phyloP scores from a whole-genome alignment of 148 eudicot species.

The Hydrangea macrophylla region DNA sequence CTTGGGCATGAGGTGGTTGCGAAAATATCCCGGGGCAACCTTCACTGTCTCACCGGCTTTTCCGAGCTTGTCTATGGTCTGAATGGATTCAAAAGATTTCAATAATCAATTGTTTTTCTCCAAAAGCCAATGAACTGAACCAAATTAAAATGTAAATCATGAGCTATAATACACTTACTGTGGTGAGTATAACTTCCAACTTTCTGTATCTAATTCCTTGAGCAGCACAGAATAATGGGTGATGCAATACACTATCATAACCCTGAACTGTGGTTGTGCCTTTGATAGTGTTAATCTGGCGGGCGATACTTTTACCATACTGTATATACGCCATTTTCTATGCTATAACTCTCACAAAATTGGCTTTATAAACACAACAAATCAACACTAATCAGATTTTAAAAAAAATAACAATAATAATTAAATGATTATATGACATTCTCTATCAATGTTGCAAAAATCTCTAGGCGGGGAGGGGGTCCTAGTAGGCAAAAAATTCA shows the following conservation, averaged over 20 bases:
- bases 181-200: conserved; percentile 83
- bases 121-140: conserved; percentile 1
- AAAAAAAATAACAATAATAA: background rate
- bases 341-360: background rate
- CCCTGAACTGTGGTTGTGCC: conserved; percentile 22
- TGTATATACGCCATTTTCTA: conserved; percentile 58
- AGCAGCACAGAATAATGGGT: conserved; percentile 60
- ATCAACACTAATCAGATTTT: background rate
- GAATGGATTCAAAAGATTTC: conserved; percentile 12
- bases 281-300: conserved; percentile 23
- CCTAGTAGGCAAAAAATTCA: background rate
- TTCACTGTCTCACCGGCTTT: conserved; percentile 90
- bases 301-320: conserved; percentile 46
- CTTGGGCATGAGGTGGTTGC: conserved; percentile 93
- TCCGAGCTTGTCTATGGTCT: conserved; percentile 85
- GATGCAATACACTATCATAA: conserved; percentile 38
- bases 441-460: background rate
- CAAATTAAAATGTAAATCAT: no score
- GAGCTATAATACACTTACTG: conserved; percentile 27
- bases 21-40: conserved; percentile 91
- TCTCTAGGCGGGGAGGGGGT: background rate
- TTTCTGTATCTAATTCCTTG: conserved; percentile 85
- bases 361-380: background rate
- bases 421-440: background rate
- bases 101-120: background rate